These are phyloP conservation scores for Macrocybe gigantea DNA, from an alignment of 768 basidiomycete genomes.

Conservation along the genomic window DNA sequence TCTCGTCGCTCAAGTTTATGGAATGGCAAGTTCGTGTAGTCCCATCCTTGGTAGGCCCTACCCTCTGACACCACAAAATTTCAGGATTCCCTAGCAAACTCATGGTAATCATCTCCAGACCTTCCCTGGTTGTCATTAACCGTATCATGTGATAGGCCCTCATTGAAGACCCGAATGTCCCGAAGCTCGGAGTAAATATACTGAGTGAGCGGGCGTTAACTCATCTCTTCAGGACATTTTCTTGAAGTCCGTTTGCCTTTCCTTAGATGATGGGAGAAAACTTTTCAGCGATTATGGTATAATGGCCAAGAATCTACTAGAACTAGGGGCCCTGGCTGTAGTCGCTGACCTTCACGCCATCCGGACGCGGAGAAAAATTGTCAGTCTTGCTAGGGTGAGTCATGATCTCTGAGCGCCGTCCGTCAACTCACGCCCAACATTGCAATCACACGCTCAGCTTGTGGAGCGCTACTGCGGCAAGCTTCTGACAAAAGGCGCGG, in stretches of 20 bases:
- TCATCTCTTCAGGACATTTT: not conserved
- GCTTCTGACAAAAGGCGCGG: slow-evolving; percentile 20
- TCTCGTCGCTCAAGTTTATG: slow-evolving; percentile 23
- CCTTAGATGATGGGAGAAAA: slow-evolving; percentile 30
- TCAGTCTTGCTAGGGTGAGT: slow-evolving; percentile 26
- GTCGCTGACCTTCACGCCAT: slow-evolving; percentile 20
- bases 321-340: slow-evolving; percentile 25
- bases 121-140: not conserved
- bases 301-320: slow-evolving; percentile 25
- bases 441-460: slow-evolving; percentile 14
- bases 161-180: slow-evolving; percentile 21
- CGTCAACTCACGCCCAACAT: not conserved
- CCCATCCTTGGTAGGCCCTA: not conserved
- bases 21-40: slow-evolving; percentile 21
- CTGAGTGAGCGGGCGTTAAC: slow-evolving; percentile 14
- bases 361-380: slow-evolving; percentile 18
- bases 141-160: slow-evolving; percentile 14
- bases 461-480: slow-evolving; percentile 25
- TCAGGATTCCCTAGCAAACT: slow-evolving; percentile 25
- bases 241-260: not conserved
- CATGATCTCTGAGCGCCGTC: not conserved
- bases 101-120: slow-evolving; percentile 11
- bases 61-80: not conserved
- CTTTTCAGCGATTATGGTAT: slow-evolving; percentile 33
- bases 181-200: slow-evolving; percentile 29